These are phyloP conservation scores for Zygoascus sp. DNA, from an alignment of 1,139 yeast species.

Conservation along the genomic window DNA sequence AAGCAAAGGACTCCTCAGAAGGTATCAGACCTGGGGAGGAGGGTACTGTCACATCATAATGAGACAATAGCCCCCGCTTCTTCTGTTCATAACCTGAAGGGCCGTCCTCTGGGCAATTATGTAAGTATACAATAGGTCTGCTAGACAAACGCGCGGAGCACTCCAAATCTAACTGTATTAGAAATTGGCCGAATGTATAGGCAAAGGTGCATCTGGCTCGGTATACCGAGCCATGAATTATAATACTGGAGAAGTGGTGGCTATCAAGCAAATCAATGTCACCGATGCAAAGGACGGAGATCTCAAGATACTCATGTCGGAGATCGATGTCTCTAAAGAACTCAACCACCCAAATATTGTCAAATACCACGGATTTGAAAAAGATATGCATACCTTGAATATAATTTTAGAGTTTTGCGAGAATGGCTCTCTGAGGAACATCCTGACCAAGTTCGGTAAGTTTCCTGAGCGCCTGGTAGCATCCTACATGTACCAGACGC, in stretches of 20 bases:
- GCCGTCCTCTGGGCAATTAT: constrained; percentile 19
- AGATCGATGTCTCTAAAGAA: constrained; percentile 50
- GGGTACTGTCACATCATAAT: constrained; percentile 5
- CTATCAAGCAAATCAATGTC: constrained; percentile 75
- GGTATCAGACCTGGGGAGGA: neutral
- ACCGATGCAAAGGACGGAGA: constrained; percentile 37
- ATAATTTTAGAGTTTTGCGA: constrained; percentile 75
- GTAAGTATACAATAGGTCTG: constrained; percentile 17
- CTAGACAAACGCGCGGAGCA: neutral
- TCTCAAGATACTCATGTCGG: constrained; percentile 37
- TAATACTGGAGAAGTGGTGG: constrained; percentile 65
- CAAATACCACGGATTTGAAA: constrained; percentile 82
- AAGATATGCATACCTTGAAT: constrained; percentile 59
- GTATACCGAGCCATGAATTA: constrained; percentile 67
- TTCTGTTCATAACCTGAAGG: constrained; percentile 22
- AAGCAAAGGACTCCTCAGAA: constrained; percentile 5
- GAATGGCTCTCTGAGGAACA: constrained; percentile 75
- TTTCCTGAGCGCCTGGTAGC: constrained; percentile 59
- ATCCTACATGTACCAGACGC: constrained; percentile 61
- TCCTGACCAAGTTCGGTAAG: constrained; percentile 52
- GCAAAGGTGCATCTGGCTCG: constrained; percentile 76
- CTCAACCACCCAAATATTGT: constrained; percentile 91
- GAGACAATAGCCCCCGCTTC: constrained; percentile 19
- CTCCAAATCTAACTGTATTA: constrained; percentile 17
- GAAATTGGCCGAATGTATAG: constrained; percentile 53